These are phyloP conservation scores for Aspergillus glaucus DNA, from an alignment of 2,329 filamentous ascomycete genomes.

Conservation along the genomic window DNA sequence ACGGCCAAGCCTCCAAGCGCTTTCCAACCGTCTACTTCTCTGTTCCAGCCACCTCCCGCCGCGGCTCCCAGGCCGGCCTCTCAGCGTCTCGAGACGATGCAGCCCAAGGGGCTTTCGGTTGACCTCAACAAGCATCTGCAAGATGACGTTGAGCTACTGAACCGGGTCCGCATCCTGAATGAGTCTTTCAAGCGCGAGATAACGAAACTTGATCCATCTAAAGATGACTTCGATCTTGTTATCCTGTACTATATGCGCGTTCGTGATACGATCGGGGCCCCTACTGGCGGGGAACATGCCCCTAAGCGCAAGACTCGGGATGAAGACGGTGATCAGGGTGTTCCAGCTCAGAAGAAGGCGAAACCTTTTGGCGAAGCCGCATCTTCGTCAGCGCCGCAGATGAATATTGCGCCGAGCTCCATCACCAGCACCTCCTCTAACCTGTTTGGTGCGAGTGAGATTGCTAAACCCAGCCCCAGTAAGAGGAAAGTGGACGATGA, in stretches of 20 bases:
- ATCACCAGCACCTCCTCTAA: conserved; percentile 12
- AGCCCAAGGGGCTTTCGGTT: conserved; percentile 13
- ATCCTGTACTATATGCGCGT: conserved; percentile 34
- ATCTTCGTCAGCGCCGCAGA: background rate
- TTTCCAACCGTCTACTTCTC: conserved; percentile 7
- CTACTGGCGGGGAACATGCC: conserved; percentile 18
- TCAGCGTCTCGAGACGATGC: conserved; percentile 8
- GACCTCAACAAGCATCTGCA: conserved; percentile 12
- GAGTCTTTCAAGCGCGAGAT: conserved; percentile 28
- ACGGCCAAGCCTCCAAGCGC: conserved; percentile 3
- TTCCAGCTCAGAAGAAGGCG: conserved; percentile 16
- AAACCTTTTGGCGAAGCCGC: conserved; percentile 9
- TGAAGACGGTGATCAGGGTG: conserved; percentile 11
- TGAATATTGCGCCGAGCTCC: conserved; percentile 5
- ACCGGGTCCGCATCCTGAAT: conserved; percentile 30
- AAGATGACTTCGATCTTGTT: conserved; percentile 29
- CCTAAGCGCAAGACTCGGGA: conserved; percentile 22
- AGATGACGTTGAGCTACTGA: conserved; percentile 16
- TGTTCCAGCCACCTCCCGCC: conserved; percentile 2
- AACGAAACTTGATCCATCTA: conserved; percentile 23
- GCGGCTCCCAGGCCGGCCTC: background rate
- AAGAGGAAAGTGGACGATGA: conserved; percentile 18
- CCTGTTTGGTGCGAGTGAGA: conserved; percentile 11
- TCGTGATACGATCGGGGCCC: conserved; percentile 32
- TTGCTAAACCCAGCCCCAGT: conserved; percentile 2